A percentile compares a stretch with the other conserved stretches of the same genome.
phyloP scores from a whole-genome alignment of 139 green algal genomes.

The Zygnema circumcarinatum region DNA sequence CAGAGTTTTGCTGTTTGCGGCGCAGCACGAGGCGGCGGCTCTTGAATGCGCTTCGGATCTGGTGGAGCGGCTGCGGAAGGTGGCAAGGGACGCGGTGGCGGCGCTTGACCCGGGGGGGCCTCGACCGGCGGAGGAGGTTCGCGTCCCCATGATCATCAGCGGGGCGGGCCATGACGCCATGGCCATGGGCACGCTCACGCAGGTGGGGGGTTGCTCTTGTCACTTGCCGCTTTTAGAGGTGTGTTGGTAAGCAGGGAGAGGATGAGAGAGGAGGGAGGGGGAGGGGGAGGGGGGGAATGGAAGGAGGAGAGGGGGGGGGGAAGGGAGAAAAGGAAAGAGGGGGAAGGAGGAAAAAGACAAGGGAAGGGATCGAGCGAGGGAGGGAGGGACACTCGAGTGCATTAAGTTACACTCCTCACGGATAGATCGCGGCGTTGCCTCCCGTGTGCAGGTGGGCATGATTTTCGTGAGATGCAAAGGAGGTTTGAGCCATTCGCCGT shows the following conservation, averaged over 20 bases:
- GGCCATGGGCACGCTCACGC: slow-evolving; percentile 76
- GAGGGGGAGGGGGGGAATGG: too few relatives aligned
- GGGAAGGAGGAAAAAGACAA: too few relatives aligned
- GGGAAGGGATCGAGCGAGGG: too few relatives aligned
- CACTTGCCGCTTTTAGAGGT: background rate
- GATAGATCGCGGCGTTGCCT: too few relatives aligned
- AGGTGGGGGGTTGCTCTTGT: slow-evolving; percentile 61
- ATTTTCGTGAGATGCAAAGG: slow-evolving; percentile 84
- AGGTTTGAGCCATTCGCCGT: slow-evolving; percentile 83
- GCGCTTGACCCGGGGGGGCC: background rate
- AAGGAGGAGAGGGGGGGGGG: too few relatives aligned
- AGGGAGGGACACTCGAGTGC: too few relatives aligned
- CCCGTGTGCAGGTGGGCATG: slow-evolving; percentile 68
- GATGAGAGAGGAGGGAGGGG: too few relatives aligned
- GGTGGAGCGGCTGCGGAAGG: slow-evolving; percentile 19
- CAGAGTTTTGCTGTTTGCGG: too few relatives aligned
- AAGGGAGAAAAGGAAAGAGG: too few relatives aligned
- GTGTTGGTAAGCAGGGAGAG: too few relatives aligned
- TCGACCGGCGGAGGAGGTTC: slow-evolving; percentile 1
- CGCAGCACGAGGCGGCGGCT: slow-evolving; percentile 70
- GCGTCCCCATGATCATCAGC: slow-evolving; percentile 74
- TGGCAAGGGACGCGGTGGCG: background rate
- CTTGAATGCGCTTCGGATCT: slow-evolving; percentile 59
- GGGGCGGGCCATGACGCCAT: slow-evolving; percentile 91
- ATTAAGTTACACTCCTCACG: too few relatives aligned